A percentile compares a stretch with the other conserved stretches of the same genome.
Conservation (phyloP, 2,329 filamentous ascomycete genomes). For the Tolypocladium inflatum region DNA sequence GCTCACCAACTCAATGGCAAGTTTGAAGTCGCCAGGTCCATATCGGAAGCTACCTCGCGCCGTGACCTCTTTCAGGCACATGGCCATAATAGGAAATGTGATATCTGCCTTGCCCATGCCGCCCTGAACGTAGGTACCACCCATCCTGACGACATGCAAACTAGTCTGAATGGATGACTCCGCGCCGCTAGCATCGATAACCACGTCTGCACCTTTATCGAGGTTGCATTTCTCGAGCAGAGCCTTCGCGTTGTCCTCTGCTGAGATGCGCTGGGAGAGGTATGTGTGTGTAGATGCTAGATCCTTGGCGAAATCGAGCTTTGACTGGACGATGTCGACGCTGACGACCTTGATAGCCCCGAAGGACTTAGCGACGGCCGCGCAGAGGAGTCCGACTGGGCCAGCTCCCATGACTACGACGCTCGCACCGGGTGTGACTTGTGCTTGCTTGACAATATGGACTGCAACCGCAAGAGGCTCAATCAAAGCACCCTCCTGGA, state of each 20-base stretch:
- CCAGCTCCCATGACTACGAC: slow-evolving; percentile 83
- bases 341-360: slow-evolving; percentile 76
- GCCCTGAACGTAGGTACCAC: slow-evolving; percentile 73
- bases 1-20: slow-evolving; percentile 69
- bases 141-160: slow-evolving; percentile 59
- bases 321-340: slow-evolving; percentile 74
- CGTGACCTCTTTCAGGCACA: slow-evolving; percentile 84
- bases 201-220: slow-evolving; percentile 59
- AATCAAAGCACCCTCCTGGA: slow-evolving; percentile 83
- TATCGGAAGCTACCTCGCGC: slow-evolving; percentile 86
- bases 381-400: slow-evolving; percentile 79
- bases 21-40: slow-evolving; percentile 75
- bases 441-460: slow-evolving; percentile 70
- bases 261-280: slow-evolving; percentile 49
- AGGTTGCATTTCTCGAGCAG: slow-evolving; percentile 56
- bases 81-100: slow-evolving; percentile 81
- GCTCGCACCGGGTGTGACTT: slow-evolving; percentile 61
- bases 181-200: slow-evolving; percentile 72
- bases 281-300: slow-evolving; percentile 68
- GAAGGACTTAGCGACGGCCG: slow-evolving; percentile 73
- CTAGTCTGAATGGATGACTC: slow-evolving; percentile 69
- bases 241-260: slow-evolving; percentile 65
- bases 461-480: slow-evolving; percentile 84
- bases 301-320: slow-evolving; percentile 67
- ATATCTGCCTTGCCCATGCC: slow-evolving; percentile 88